Conservation (phyloP, 1,284 basidiomycete species). For the Sporisorium exsertum region DNA sequence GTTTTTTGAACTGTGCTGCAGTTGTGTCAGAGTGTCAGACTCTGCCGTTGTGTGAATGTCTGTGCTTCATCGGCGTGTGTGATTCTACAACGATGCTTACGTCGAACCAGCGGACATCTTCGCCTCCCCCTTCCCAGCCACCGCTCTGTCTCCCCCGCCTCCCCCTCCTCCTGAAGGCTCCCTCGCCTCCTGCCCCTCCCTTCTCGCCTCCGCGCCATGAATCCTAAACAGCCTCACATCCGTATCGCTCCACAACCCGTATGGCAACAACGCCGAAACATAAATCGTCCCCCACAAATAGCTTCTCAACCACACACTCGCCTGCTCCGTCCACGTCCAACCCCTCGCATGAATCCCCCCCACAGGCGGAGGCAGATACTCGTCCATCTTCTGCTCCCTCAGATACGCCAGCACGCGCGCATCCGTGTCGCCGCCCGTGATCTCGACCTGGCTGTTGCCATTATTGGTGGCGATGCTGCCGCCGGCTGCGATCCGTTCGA, state of each 20-base stretch:
- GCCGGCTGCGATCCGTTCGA: constrained; percentile 55
- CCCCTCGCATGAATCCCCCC: constrained; percentile 29
- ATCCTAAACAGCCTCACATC: constrained; percentile 44
- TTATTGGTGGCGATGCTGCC: too few species aligned
- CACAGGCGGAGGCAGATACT: constrained; percentile 36
- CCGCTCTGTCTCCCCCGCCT: background rate
- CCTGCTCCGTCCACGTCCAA: constrained; percentile 61
- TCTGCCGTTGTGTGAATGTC: background rate
- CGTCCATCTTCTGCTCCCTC: constrained; percentile 46
- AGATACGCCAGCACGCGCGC: constrained; percentile 59
- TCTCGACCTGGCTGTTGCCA: constrained; percentile 21
- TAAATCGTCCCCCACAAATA: constrained; percentile 66
- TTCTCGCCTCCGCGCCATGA: constrained; percentile 12
- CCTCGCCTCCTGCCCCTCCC: background rate
- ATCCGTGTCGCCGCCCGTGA: constrained; percentile 50
- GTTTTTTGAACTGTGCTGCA: background rate
- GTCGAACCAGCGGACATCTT: background rate
- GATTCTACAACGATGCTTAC: background rate
- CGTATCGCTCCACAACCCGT: constrained; percentile 54
- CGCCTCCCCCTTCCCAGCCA: background rate
- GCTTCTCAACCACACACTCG: constrained; percentile 57
- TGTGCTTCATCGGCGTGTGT: background rate
- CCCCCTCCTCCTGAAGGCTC: background rate
- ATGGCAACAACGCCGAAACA: constrained; percentile 48
- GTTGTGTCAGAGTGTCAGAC: background rate